Evolutionary conservation across 2,329 filamentous ascomycete genomes (phyloP), one percentile per base, ranked within the genome.

Genomic region (Pseudodiploospora longispora): DNA sequence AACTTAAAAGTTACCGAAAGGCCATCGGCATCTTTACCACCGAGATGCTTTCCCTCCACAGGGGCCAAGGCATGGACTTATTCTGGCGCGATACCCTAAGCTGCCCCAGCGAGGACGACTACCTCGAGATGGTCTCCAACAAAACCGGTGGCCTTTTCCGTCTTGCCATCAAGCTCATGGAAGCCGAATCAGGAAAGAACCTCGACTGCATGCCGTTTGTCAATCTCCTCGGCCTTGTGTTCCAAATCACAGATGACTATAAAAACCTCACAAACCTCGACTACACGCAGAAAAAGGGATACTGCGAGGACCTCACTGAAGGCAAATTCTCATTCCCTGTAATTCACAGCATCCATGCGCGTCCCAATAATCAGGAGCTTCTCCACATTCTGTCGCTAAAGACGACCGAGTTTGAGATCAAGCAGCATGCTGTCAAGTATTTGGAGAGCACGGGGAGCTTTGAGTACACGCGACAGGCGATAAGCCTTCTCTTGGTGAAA

Each of bases 81-180:
- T 89, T 84, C 67, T 93, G 87, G 86, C 75, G 85, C 45, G 85
- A 90, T 65, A 85, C 80, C 19, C 67, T 89, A 46, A 87, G 80
- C 27, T 89, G 84, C 62, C 86, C 86, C 5, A 83, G 76, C 40
- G 85, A 89, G 64, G 83, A 86, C 52, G 85, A 90, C 63, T 91
- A 91, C 63, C 74, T 90, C 12, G 82, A 89, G 60, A 90, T 91
- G 86, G 85, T 91, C 10, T 77, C 77, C 51, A 87, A 90, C 66
- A 91, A 91, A 66, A 91, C 86, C 0, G 86, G 86, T 35, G 87
- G 86, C 0, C 71, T 93, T 2, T 90, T 91, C 68, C 74, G 86
- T 28, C 65, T 91, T 4, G 84, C 83, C 19, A 80, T 90, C 57
- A 85, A 86, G 63, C 72, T 91, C n/a, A 89, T 91, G 85, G 84